phyloP scores from a whole-genome alignment of 2,329 filamentous ascomycete species.

The Xylariaceae sp. region DNA sequence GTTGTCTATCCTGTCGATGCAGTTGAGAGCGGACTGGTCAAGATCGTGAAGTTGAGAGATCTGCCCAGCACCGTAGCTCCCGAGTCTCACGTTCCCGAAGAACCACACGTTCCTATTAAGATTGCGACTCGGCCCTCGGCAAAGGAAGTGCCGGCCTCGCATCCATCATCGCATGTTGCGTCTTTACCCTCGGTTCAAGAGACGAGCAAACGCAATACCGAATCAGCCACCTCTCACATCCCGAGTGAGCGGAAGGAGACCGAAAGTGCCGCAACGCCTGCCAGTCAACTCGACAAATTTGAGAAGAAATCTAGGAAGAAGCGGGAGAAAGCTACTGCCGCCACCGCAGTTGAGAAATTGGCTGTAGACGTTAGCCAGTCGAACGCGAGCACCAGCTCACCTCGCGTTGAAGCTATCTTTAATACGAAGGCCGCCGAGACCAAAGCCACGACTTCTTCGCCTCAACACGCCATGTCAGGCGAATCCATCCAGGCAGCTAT shows the following conservation, averaged over 20 bases:
- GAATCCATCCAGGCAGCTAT: constrained; percentile 52
- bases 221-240: constrained; percentile 18
- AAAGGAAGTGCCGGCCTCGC: constrained; percentile 29
- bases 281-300: constrained; percentile 30
- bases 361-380: constrained; percentile 35
- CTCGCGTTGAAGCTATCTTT: constrained; percentile 32
- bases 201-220: constrained; percentile 24
- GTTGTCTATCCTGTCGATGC: constrained; percentile 75
- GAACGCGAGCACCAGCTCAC: constrained; percentile 36
- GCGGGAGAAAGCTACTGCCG: constrained; percentile 50
- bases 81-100: constrained; percentile 43
- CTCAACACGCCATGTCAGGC: constrained; percentile 26
- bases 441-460: constrained; percentile 23
- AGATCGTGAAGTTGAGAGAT: constrained; percentile 63
- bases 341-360: constrained; percentile 32
- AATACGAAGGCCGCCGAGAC: constrained; percentile 32
- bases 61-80: constrained; percentile 43
- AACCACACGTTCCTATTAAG: constrained; percentile 31
- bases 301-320: constrained; percentile 33
- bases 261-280: constrained; percentile 25
- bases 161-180: constrained; percentile 21
- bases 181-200: constrained; percentile 24
- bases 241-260: constrained; percentile 30
- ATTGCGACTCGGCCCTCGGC: constrained; percentile 21
- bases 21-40: constrained; percentile 65